Percentiles rank a stretch among this genome's conserved stretches.
phyloP scores from a whole-genome alignment of 495 filamentous ascomycete species.

The Hyaloscypha finlandica region DNA sequence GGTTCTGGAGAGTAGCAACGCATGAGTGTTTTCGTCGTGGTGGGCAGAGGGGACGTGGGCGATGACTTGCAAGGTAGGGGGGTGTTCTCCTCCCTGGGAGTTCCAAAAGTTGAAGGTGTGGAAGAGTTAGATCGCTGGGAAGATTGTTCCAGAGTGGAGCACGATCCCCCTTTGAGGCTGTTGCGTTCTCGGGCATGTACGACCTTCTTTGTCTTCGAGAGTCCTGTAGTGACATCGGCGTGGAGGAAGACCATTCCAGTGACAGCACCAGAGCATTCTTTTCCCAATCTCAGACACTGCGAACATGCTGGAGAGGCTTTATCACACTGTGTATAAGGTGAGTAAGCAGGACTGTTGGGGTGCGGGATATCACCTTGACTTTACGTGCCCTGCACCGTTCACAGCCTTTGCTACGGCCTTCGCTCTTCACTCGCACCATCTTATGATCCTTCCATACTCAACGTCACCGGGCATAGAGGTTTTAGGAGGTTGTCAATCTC shows the following conservation, averaged over 20 bases:
- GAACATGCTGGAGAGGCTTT: conserved; percentile 6
- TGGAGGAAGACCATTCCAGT: conserved; percentile 4
- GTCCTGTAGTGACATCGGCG: not conserved
- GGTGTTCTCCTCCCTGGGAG: too few relatives aligned
- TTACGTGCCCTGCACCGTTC: conserved; percentile 4
- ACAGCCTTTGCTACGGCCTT: conserved; percentile 18
- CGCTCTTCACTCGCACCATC: conserved; percentile 2
- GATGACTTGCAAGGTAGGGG: too few relatives aligned
- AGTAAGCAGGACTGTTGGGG: not conserved
- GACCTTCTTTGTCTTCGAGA: conserved; percentile 7
- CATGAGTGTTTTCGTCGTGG: too few relatives aligned
- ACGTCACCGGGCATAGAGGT: too few relatives aligned
- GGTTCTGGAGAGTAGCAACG: too few relatives aligned
- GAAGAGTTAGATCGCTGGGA: too few relatives aligned
- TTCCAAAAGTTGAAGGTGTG: too few relatives aligned
- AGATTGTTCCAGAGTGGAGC: not conserved
- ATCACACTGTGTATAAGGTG: conserved; percentile 3
- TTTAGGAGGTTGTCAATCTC: too few relatives aligned
- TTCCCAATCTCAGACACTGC: conserved; percentile 7
- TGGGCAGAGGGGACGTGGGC: too few relatives aligned
- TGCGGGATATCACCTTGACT: conserved; percentile 8
- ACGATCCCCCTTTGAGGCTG: not conserved
- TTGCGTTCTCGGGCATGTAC: not conserved
- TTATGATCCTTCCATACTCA: too few relatives aligned
- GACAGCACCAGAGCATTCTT: conserved; percentile 10